Conservation (phyloP, 768 basidiomycete genomes). For the Boletus rex-veris region DNA sequence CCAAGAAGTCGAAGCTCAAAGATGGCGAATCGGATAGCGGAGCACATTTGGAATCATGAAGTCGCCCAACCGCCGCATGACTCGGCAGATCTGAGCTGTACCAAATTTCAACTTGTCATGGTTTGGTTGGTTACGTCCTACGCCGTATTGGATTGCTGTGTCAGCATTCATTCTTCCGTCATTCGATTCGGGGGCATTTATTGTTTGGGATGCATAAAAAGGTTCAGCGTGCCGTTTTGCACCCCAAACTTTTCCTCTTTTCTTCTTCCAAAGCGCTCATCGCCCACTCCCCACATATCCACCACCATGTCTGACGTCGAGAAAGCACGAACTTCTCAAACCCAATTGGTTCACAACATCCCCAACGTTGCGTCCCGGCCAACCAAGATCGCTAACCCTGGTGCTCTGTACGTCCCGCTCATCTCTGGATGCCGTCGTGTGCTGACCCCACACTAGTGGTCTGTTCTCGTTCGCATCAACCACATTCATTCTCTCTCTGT, state of each 20-base stretch:
- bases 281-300: neutral
- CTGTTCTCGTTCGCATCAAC: conserved; percentile 83
- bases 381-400: conserved; percentile 54
- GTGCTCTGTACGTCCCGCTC: conserved; percentile 27
- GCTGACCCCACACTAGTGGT: conserved; percentile 43
- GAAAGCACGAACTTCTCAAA: conserved; percentile 26
- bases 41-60: no score
- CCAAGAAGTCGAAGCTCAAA: no score
- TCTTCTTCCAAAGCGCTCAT: neutral
- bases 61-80: no score
- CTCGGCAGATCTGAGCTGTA: neutral
- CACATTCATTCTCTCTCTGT: conserved; percentile 74
- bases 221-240: neutral
- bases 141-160: conserved; percentile 9
- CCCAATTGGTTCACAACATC: conserved; percentile 9
- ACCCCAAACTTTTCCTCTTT: neutral
- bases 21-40: no score
- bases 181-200: conserved; percentile 15
- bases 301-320: conserved; percentile 36
- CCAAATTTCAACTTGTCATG: neutral
- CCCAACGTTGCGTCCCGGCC: conserved; percentile 27
- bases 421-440: neutral
- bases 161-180: conserved; percentile 22
- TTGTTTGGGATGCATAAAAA: conserved; percentile 15
- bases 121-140: neutral